Percentiles rank a stretch among this genome's conserved stretches.
phyloP scores from a whole-genome alignment of 345 rosid species.

The Raphanus raphanistrum region DNA sequence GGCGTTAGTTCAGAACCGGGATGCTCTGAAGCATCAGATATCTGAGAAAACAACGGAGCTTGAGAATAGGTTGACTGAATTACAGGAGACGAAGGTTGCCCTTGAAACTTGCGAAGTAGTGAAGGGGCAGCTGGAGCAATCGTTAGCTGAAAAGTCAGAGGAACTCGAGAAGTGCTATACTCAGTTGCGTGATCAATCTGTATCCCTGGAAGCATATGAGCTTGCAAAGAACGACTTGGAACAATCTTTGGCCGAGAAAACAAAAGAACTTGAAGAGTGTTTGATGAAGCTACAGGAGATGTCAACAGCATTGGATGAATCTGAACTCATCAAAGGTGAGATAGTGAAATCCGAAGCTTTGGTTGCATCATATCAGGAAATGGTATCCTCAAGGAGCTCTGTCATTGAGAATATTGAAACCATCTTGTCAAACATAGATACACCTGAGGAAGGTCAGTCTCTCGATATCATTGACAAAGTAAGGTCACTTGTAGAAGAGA shows the following conservation, averaged over 20 bases:
- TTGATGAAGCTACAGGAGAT: slow-evolving; percentile 36
- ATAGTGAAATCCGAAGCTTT: slow-evolving; percentile 52
- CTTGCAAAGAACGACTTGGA: slow-evolving; percentile 30
- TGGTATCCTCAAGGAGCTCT: slow-evolving; percentile 49
- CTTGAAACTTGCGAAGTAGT: slow-evolving; percentile 54
- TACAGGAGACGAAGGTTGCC: slow-evolving; percentile 60
- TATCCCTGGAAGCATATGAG: slow-evolving; percentile 32
- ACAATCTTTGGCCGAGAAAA: slow-evolving; percentile 41
- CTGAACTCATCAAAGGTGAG: slow-evolving; percentile 44
- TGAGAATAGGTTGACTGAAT: slow-evolving; percentile 61
- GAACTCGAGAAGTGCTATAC: slow-evolving; percentile 57
- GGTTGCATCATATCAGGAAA: slow-evolving; percentile 65
- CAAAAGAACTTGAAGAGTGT: slow-evolving; percentile 36
- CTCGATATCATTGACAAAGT: slow-evolving; percentile 55
- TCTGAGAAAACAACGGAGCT: slow-evolving; percentile 71
- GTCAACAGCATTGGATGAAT: slow-evolving; percentile 35
- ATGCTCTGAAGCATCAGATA: slow-evolving; percentile 72
- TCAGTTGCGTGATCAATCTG: slow-evolving; percentile 45
- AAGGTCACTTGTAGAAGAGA: slow-evolving; percentile 71
- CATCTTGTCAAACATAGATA: slow-evolving; percentile 46
- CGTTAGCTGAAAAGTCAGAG: slow-evolving; percentile 34
- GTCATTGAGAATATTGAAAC: slow-evolving; percentile 58
- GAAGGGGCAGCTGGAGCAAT: slow-evolving; percentile 42
- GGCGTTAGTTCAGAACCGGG: slow-evolving; percentile 91
- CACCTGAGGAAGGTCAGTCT: slow-evolving; percentile 60